A percentile compares a stretch with the other conserved stretches of the same genome.
phyloP scores from a whole-genome alignment of 805 yeast species.

The Wickerhamomyces hampshirensis region DNA sequence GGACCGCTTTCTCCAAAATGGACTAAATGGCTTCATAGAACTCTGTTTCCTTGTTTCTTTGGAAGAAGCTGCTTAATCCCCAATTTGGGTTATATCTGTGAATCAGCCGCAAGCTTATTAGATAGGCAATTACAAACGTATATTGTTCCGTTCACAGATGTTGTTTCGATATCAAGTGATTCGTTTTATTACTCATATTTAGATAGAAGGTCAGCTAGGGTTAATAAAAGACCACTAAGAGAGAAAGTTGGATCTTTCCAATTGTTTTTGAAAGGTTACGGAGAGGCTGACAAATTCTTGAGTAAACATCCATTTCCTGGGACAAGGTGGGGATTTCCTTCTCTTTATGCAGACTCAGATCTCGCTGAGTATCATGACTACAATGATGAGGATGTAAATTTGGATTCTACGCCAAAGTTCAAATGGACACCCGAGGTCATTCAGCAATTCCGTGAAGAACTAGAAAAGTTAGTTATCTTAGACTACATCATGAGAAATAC shows the following conservation, averaged over 20 bases:
- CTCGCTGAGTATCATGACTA: background rate
- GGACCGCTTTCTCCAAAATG: constrained; percentile 76
- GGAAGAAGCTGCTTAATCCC: constrained; percentile 72
- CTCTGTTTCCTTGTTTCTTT: constrained; percentile 71
- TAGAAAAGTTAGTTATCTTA: constrained; percentile 64
- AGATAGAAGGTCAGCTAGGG: constrained; percentile 29
- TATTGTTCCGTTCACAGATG: constrained; percentile 65
- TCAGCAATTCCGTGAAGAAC: constrained; percentile 49
- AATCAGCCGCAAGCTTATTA: constrained; percentile 64
- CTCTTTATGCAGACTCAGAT: constrained; percentile 3
- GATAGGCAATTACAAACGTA: constrained; percentile 54
- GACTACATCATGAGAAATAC: constrained; percentile 74
- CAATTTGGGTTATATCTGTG: constrained; percentile 66
- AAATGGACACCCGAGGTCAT: constrained; percentile 49
- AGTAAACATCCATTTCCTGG: constrained; percentile 52
- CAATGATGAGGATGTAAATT: constrained; percentile 2
- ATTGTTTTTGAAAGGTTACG: constrained; percentile 51
- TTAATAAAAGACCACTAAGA: constrained; percentile 28
- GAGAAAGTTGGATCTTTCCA: constrained; percentile 65
- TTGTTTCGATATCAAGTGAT: constrained; percentile 32
- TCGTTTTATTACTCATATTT: constrained; percentile 43
- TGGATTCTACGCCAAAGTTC: constrained; percentile 28
- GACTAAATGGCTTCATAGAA: constrained; percentile 76
- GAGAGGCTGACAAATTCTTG: constrained; percentile 58
- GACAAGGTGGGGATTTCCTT: constrained; percentile 24